Conservation (phyloP, 805 yeast species). For the Candida golubevii region DNA sequence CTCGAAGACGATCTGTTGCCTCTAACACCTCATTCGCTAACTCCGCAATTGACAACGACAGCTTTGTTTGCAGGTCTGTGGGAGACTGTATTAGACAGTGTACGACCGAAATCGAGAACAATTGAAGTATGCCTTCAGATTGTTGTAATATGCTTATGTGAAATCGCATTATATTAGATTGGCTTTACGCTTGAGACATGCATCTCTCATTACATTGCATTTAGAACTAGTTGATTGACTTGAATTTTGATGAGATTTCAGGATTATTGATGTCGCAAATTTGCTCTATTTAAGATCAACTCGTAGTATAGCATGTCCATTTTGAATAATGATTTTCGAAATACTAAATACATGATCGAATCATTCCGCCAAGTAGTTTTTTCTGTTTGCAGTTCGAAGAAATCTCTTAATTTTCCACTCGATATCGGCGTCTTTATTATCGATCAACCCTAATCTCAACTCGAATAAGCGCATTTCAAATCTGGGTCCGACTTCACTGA, state of each 20-base stretch:
- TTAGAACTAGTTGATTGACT: too few species aligned
- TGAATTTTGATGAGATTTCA: too few species aligned
- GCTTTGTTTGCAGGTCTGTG: constrained; percentile 34
- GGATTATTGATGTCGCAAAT: too few species aligned
- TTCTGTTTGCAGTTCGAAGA: constrained; percentile 91
- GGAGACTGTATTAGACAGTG: constrained; percentile 40
- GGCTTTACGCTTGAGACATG: too few species aligned
- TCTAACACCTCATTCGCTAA: constrained; percentile 9
- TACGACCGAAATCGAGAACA: constrained; percentile 35
- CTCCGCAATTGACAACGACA: constrained; percentile 27
- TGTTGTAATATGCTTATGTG: too few species aligned
- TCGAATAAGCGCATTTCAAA: constrained; percentile 95
- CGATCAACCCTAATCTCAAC: constrained; percentile 82
- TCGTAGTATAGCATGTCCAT: not conserved
- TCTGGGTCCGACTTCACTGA: constrained; percentile 97
- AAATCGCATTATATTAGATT: too few species aligned
- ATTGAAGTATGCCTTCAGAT: not conserved
- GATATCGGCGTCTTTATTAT: constrained; percentile 94
- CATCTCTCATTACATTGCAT: too few species aligned
- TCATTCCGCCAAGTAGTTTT: constrained; percentile 64
- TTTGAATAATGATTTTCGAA: too few species aligned
- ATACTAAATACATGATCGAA: too few species aligned
- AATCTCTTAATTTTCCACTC: constrained; percentile 95
- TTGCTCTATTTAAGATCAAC: not conserved
- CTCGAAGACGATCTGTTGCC: constrained; percentile 15